Conservation (phyloP, 139 green algal species). For the Dunaliella primolecta region DNA sequence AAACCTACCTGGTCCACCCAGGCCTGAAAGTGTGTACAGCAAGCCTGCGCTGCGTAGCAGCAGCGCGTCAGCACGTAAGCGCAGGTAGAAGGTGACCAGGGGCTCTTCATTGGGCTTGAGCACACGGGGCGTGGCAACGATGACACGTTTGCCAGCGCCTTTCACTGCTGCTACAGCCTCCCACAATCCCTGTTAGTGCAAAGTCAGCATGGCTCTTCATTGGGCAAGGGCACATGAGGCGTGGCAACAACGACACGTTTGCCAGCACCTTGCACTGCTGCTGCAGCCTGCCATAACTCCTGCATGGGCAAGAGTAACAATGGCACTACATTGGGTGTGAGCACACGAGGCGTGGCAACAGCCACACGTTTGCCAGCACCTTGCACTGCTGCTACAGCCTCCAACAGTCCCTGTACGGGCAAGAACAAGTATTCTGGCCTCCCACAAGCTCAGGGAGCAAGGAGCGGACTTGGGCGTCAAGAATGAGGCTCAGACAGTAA, state of each 20-base stretch:
- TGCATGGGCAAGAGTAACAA: conserved; percentile 75
- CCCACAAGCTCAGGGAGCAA: no score
- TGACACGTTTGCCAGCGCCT: conserved; percentile 39
- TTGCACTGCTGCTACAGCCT: conserved; percentile 54
- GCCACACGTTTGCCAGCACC: conserved; percentile 46
- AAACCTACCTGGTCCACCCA: conserved; percentile 43
- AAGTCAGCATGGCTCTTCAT: conserved; percentile 61
- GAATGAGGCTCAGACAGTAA: no score
- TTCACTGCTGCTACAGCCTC: conserved; percentile 57
- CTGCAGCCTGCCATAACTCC: conserved; percentile 68
- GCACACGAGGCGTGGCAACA: conserved; percentile 69
- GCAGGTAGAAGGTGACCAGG: conserved; percentile 74
- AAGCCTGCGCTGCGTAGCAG: conserved; percentile 68
- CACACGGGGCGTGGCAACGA: conserved; percentile 73
- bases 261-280: conserved; percentile 46
- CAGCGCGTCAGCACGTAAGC: conserved; percentile 67
- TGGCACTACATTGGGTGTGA: conserved; percentile 76
- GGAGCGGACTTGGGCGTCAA: no score
- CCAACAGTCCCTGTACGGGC: conserved; percentile 77
- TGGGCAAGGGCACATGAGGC: conserved; percentile 74
- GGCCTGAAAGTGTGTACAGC: conserved; percentile 58
- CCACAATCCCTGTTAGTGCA: conserved; percentile 80
- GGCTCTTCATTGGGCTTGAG: conserved; percentile 78
- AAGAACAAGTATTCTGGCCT: no score
- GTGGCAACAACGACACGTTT: conserved; percentile 62